A percentile compares a stretch with the other conserved stretches of the same genome.
These are phyloP conservation scores for Yamadazyma pseudoaaseri DNA, from an alignment of 1,139 yeast genomes.

Conservation along the genomic window DNA sequence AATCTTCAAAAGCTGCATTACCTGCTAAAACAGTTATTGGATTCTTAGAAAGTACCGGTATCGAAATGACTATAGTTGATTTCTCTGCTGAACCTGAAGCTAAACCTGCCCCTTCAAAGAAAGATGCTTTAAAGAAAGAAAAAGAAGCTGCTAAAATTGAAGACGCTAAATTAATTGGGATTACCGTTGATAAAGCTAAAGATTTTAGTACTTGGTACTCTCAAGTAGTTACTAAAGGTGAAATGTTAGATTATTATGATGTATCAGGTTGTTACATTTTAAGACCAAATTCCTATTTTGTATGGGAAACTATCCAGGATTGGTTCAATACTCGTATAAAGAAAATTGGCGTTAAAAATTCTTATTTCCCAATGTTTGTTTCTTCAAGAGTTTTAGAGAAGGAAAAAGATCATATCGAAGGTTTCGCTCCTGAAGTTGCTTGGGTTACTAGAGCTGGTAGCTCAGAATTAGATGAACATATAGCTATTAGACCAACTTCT, in stretches of 20 bases:
- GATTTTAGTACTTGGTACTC: conserved; percentile 98
- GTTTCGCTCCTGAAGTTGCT: conserved; percentile 99
- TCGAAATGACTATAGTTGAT: conserved; percentile 57
- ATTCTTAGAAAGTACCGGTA: conserved; percentile 56
- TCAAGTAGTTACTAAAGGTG: conserved; percentile 93
- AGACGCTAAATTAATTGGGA: conserved; percentile 93
- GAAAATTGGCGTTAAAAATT: conserved; percentile 85
- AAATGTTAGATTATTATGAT: conserved; percentile 97
- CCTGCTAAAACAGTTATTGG: conserved; percentile 51
- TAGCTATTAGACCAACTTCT: conserved; percentile 98
- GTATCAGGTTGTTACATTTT: conserved; percentile 98
- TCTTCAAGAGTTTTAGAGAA: conserved; percentile 88
- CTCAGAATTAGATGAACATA: conserved; percentile 94
- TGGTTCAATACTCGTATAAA: conserved; percentile 84
- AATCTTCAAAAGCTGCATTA: conserved; percentile 55
- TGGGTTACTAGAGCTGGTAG: conserved; percentile 98
- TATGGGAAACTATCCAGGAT: conserved; percentile 93
- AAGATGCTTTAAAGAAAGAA: conserved; percentile 29
- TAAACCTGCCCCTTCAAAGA: conserved; percentile 16
- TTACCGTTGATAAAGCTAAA: conserved; percentile 86
- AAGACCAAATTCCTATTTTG: conserved; percentile 91
- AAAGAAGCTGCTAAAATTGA: conserved; percentile 60
- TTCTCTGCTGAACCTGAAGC: conserved; percentile 49
- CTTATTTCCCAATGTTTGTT: conserved; percentile 99
- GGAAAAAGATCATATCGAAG: conserved; percentile 98